Evolutionary conservation across 2,329 filamentous ascomycete species (phyloP).

Genomic region (Bipolaris oryzae): DNA sequence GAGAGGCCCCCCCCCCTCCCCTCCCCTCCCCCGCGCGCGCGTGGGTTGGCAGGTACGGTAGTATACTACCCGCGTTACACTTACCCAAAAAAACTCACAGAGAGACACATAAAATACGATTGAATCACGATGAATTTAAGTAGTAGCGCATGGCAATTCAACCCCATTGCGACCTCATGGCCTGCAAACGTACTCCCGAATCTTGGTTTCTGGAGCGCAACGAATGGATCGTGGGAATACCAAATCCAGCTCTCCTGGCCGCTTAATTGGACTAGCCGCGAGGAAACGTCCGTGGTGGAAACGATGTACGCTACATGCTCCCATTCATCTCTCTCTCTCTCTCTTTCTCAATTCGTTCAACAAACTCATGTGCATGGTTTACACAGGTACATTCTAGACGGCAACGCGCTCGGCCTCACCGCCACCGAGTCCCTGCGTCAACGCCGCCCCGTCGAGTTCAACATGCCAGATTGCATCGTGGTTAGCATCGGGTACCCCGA

Average conservation of each 20-base stretch:
- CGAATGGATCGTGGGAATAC: conserved; percentile 44
- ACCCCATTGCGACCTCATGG: conserved; percentile 33
- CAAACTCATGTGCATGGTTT: conserved; percentile 12
- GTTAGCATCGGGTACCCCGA: conserved; percentile 42
- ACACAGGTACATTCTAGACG: conserved; percentile 41
- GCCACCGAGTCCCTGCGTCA: conserved; percentile 40
- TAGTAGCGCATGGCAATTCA: conserved; percentile 39
- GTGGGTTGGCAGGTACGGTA: too few relatives aligned
- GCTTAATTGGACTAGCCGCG: conserved; percentile 39
- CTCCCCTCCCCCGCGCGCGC: too few relatives aligned
- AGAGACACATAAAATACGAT: not conserved
- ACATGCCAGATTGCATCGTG: conserved; percentile 38
- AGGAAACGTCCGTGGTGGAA: conserved; percentile 33
- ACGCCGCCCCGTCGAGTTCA: conserved; percentile 40
- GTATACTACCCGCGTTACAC: too few relatives aligned
- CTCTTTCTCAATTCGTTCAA: not conserved
- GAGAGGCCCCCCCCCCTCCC: too few relatives aligned
- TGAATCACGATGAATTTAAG: conserved; percentile 19
- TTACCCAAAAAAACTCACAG: too few relatives aligned
- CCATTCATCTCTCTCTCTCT: too few relatives aligned
- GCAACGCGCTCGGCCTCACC: conserved; percentile 37
- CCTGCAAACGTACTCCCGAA: conserved; percentile 37
- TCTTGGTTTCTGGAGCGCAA: conserved; percentile 37
- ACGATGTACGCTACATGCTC: conserved; percentile 33
- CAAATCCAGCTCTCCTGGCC: conserved; percentile 44